Evolutionary conservation across 83 land plant genomes (phyloP).

Genomic region (Picea abies): DNA sequence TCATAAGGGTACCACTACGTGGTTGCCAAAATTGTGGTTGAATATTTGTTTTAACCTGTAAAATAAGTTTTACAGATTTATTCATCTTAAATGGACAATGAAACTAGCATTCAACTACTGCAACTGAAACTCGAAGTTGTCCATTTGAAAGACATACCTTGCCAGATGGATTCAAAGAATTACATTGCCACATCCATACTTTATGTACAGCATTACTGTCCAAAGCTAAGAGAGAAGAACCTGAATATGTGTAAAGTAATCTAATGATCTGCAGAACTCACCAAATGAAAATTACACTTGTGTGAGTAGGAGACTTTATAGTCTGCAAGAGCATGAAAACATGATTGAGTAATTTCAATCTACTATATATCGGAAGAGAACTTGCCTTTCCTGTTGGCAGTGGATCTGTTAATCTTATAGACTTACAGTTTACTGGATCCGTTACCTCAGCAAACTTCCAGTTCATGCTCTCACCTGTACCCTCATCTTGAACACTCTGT

Average conservation of each 20-base stretch:
- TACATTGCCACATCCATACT: conserved; percentile 43
- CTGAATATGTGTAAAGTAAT: conserved; percentile 35
- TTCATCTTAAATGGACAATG: neutral
- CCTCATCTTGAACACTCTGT: neutral
- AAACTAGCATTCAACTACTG: neutral
- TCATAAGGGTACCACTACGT: conserved; percentile 27
- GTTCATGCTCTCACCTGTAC: neutral
- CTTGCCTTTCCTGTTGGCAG: neutral
- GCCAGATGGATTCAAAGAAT: conserved; percentile 21
- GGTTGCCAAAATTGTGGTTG: conserved; percentile 34
- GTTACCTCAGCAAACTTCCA: conserved; percentile 26
- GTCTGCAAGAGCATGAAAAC: neutral
- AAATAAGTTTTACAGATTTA: neutral
- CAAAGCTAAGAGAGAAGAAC: conserved; percentile 33
- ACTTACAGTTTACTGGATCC: conserved; percentile 35
- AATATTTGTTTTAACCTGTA: conserved; percentile 37
- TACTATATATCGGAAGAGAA: neutral
- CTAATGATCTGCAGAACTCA: neutral
- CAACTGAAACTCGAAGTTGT: neutral
- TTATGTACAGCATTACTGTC: conserved; percentile 39
- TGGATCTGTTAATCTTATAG: conserved; percentile 33
- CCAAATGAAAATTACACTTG: neutral
- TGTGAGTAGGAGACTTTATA: neutral
- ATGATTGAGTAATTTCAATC: too few species aligned
- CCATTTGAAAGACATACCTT: conserved; percentile 19